Conservation (phyloP, 345 rosid species). For the Rhodamnia argentea region DNA sequence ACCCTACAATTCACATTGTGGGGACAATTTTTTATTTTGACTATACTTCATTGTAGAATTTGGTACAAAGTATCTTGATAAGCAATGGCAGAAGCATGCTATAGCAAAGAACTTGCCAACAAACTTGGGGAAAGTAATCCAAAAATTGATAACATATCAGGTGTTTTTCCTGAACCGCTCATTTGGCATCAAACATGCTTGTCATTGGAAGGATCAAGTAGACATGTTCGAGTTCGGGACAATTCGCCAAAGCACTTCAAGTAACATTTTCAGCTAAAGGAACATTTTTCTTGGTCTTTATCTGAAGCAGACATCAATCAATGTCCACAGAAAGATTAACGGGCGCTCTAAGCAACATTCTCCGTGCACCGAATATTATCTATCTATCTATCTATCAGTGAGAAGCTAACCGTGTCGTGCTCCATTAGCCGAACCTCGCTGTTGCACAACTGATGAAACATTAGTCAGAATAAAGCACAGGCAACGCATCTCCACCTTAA, state of each 20-base stretch:
- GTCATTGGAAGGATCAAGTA: background rate
- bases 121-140: background rate
- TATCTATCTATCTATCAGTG: background rate
- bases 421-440: background rate
- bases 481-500: background rate
- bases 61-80: background rate
- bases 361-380: background rate
- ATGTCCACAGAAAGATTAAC: background rate
- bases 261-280: background rate
- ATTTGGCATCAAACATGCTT: background rate
- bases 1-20: background rate
- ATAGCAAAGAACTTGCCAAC: background rate
- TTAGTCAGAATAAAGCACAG: background rate
- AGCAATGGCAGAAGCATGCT: background rate
- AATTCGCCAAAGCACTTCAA: background rate
- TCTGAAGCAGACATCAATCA: accelerated
- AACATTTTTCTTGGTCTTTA: background rate
- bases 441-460: background rate
- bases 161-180: background rate
- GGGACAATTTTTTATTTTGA: background rate
- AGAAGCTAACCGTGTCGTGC: background rate
- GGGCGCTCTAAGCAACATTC: background rate
- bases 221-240: background rate
- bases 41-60: background rate
- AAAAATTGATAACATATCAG: background rate